phyloP scores from a whole-genome alignment of 73 alveolate genomes.

The Stentor roeselii region DNA sequence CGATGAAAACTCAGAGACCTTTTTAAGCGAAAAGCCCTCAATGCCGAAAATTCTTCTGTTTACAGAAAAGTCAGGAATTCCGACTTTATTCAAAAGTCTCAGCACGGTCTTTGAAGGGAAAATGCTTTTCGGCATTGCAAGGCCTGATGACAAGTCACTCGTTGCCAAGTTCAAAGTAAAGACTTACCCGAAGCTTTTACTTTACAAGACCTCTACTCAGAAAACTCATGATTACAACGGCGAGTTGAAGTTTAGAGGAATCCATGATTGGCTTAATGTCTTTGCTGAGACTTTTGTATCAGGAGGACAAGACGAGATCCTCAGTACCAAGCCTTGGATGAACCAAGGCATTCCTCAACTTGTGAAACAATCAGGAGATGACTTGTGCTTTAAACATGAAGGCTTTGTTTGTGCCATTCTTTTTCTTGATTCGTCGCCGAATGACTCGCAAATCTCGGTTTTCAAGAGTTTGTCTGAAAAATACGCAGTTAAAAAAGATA shows the following conservation, averaged over 20 bases:
- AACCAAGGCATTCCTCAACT: slow-evolving; percentile 78
- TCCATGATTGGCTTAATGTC: slow-evolving; percentile 89
- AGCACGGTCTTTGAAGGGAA: slow-evolving; percentile 82
- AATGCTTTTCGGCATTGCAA: slow-evolving; percentile 87
- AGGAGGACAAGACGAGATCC: slow-evolving; percentile 81
- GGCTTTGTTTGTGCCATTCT: slow-evolving; percentile 49
- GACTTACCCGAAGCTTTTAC: slow-evolving; percentile 74
- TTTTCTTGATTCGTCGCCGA: slow-evolving; percentile 25
- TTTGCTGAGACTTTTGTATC: slow-evolving; percentile 92
- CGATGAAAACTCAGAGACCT: slow-evolving; percentile 82
- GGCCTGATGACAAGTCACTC: slow-evolving; percentile 71
- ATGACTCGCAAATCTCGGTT: slow-evolving; percentile 20
- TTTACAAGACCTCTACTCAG: slow-evolving; percentile 74
- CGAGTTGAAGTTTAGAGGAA: slow-evolving; percentile 64
- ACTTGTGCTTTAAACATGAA: slow-evolving; percentile 77
- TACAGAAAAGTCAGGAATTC: slow-evolving; percentile 90
- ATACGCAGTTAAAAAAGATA: slow-evolving; percentile 33
- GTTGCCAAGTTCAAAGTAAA: slow-evolving; percentile 86
- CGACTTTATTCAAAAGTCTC: slow-evolving; percentile 87
- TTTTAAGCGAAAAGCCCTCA: slow-evolving; percentile 78
- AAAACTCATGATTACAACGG: slow-evolving; percentile 88
- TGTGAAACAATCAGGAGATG: slow-evolving; percentile 78
- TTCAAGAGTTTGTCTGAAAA: slow-evolving; percentile 18
- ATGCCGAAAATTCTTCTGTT: slow-evolving; percentile 92
- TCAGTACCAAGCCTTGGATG: slow-evolving; percentile 94